A percentile compares a stretch with the other conserved stretches of the same genome.
These are phyloP conservation scores for Volvox reticuliferus DNA, from an alignment of 139 green algal species.

Conservation along the genomic window DNA sequence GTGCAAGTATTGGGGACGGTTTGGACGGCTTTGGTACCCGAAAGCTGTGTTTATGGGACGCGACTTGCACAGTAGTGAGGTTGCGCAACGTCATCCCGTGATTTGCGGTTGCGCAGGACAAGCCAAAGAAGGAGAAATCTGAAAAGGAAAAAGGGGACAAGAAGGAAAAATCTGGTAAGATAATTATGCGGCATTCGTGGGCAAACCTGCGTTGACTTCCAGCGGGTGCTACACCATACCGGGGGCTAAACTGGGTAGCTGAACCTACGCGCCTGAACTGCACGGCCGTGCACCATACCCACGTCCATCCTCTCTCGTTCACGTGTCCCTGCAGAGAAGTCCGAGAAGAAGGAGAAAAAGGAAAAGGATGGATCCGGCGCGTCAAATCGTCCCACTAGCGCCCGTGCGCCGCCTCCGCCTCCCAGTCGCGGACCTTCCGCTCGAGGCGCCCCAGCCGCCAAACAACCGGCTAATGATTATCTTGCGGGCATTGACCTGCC, in stretches of 20 bases:
- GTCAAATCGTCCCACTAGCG: neutral
- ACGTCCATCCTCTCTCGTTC: too few relatives aligned
- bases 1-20: too few relatives aligned
- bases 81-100: too few relatives aligned
- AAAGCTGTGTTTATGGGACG: too few relatives aligned
- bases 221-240: too few relatives aligned
- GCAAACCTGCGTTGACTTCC: too few relatives aligned
- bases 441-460: neutral
- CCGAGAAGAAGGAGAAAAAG: slow-evolving; percentile 58
- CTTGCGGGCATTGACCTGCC: slow-evolving; percentile 95
- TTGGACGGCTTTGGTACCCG: too few relatives aligned
- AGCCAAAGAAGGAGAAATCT: slow-evolving; percentile 67
- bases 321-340: slow-evolving; percentile 45
- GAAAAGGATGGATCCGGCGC: slow-evolving; percentile 46
- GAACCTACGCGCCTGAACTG: too few relatives aligned
- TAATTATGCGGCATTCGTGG: too few relatives aligned
- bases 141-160: slow-evolving; percentile 74
- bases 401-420: slow-evolving; percentile 1
- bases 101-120: slow-evolving; percentile 24
- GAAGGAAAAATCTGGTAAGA: slow-evolving; percentile 68
- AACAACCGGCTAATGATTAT: slow-evolving; percentile 72
- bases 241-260: too few relatives aligned
- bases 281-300: too few relatives aligned
- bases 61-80: too few relatives aligned
- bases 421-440: slow-evolving; percentile 13